phyloP scores from a whole-genome alignment of 768 basidiomycete genomes.

The Mycena belliarum region DNA sequence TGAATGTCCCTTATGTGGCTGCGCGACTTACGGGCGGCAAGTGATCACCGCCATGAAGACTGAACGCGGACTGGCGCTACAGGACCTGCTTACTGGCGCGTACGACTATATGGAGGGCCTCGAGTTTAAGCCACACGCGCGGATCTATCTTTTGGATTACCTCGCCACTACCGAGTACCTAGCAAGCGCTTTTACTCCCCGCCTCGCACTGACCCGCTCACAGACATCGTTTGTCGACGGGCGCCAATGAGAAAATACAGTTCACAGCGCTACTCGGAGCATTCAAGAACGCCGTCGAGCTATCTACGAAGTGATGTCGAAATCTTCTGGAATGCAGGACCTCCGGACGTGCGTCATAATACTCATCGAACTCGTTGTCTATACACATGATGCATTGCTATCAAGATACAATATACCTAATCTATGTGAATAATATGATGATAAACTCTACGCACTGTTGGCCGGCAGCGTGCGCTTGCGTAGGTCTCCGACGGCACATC shows the following conservation, averaged over 20 bases:
- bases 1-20: neutral
- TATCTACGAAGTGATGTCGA: conserved; percentile 49
- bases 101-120: conserved; percentile 89
- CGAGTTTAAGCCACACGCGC: conserved; percentile 82
- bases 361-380: no score
- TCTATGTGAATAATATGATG: conserved; percentile 2
- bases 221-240: conserved; percentile 89
- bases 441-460: conserved; percentile 3
- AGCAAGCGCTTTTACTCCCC: no score
- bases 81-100: conserved; percentile 89
- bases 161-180: conserved; percentile 94
- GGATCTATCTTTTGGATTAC: conserved; percentile 89
- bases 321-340: no score
- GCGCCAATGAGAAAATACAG: conserved; percentile 93
- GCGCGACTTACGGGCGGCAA: neutral
- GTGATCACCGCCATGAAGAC: conserved; percentile 83
- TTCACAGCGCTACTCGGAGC: conserved; percentile 87
- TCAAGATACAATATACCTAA: conserved; percentile 4
- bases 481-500: conserved; percentile 41
- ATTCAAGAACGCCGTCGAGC: conserved; percentile 90
- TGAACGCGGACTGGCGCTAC: conserved; percentile 91
- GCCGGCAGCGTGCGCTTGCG: neutral
- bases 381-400: neutral
- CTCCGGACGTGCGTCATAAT: no score
- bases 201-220: neutral